Evolutionary conservation across 805 yeast genomes (phyloP).

Genomic region (Metschnikowia bowlesiae): DNA sequence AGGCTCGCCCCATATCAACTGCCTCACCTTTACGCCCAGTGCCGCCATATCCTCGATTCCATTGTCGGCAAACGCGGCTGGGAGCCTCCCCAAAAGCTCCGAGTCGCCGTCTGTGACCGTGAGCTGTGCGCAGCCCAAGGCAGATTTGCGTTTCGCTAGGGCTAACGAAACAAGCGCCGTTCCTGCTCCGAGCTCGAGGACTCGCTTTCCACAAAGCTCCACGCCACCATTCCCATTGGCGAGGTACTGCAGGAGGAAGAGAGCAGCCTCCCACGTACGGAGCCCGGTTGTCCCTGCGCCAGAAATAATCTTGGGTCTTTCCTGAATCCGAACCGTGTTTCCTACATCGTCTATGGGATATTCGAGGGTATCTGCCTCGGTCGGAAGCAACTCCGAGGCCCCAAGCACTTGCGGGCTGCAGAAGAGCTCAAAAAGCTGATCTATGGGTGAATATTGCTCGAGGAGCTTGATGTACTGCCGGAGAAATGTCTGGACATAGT

Average conservation of each 20-base stretch:
- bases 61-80: slow-evolving; percentile 45
- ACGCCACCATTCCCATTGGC: slow-evolving; percentile 6
- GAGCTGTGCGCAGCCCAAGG: slow-evolving; percentile 23
- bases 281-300: slow-evolving; percentile 84
- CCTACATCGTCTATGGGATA: slow-evolving; percentile 16
- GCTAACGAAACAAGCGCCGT: slow-evolving; percentile 74
- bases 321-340: slow-evolving; percentile 39
- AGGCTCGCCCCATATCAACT: slow-evolving; percentile 53
- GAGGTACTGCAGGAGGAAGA: slow-evolving; percentile 56
- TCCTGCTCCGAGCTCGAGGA: slow-evolving; percentile 83
- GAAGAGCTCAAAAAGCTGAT: slow-evolving; percentile 42
- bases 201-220: slow-evolving; percentile 21
- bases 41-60: slow-evolving; percentile 11
- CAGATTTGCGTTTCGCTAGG: slow-evolving; percentile 24
- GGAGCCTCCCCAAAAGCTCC: slow-evolving; percentile 45
- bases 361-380: slow-evolving; percentile 37
- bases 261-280: slow-evolving; percentile 92
- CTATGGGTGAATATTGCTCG: slow-evolving; percentile 28
- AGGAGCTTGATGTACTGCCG: slow-evolving; percentile 35
- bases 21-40: slow-evolving; percentile 22
- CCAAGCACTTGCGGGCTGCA: slow-evolving; percentile 30
- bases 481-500: slow-evolving; percentile 47
- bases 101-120: slow-evolving; percentile 67
- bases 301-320: slow-evolving; percentile 60
- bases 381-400: slow-evolving; percentile 30